Evolutionary conservation across 2,329 filamentous ascomycete genomes (phyloP), one percentile per base, ranked within the genome.

Genomic region (Whalleya microplaca): DNA sequence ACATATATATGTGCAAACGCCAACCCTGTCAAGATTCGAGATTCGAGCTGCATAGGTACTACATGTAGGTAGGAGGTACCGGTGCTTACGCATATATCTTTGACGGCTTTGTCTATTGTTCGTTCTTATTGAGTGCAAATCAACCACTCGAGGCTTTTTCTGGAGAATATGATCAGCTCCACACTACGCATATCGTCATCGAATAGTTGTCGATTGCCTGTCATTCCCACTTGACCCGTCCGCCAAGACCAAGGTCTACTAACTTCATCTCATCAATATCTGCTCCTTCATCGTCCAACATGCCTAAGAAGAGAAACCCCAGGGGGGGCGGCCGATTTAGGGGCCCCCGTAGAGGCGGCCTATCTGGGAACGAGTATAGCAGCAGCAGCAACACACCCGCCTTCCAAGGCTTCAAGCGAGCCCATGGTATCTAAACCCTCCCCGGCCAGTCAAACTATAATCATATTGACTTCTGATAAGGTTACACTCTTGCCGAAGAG

Each of bases 401-500:
- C 27, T 47, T 45, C 18, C 45, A 42, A 48, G 32, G 41, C 48
- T 60, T 54, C 18, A 19, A 45, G 48, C 62, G 48, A 47, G 16
- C 58, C 44, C 66, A 69, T 49, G 66, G 68, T 68, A 70, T 53
- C 27, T 54, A 18, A 20, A 27, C 14, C 9, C 9, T 3, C 45
- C 8, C 10, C 21, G 40, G n/a, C 19, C 32, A 20, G 8, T 10
- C 37, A 27, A 29, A 41, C 32, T 42, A 18, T 48, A 27, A 16
- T 12, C 2, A 42, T n/a, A 50, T 47, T 60, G 53, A 60, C 37
- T 20, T 41, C 9, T 18, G 20, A 21, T 9, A 10, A 77, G 75
- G 67, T 27, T 75, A 77, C 51, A 73, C 73, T 5, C 73, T 80
- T 63, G 75, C 74, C 50, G 79, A 84, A 19, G 78, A 83, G 66